Conservation (phyloP, 768 basidiomycete species). For the Macrocybe gigantea region DNA sequence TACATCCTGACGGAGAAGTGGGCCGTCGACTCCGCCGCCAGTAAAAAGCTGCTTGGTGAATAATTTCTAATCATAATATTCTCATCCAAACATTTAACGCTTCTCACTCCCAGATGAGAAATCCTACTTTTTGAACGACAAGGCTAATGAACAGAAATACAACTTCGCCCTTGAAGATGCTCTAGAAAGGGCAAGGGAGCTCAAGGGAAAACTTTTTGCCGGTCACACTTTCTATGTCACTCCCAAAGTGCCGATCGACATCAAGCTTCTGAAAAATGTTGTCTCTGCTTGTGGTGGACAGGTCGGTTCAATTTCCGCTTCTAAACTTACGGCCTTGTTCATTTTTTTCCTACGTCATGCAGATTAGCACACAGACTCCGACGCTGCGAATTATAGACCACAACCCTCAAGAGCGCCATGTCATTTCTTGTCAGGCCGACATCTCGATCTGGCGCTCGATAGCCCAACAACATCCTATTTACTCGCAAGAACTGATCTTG, state of each 20-base stretch:
- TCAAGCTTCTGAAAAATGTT: slow-evolving; percentile 62
- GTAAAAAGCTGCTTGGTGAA: slow-evolving; percentile 60
- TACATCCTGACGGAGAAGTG: slow-evolving; percentile 63
- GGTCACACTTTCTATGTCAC: slow-evolving; percentile 75
- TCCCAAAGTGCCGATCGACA: slow-evolving; percentile 51
- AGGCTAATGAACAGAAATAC: slow-evolving; percentile 59
- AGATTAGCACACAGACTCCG: slow-evolving; percentile 44
- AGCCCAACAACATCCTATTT: slow-evolving; percentile 45
- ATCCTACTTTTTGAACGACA: slow-evolving; percentile 55
- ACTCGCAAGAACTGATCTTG: slow-evolving; percentile 63
- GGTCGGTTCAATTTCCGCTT: slow-evolving; percentile 29
- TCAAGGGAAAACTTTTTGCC: slow-evolving; percentile 50
- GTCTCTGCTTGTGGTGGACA: slow-evolving; percentile 67
- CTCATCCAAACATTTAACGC: background rate
- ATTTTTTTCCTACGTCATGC: slow-evolving; percentile 2
- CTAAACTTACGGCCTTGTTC: background rate
- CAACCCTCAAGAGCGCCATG: slow-evolving; percentile 39
- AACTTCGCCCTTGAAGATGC: slow-evolving; percentile 58
- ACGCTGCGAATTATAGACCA: slow-evolving; percentile 50
- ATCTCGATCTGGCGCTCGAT: slow-evolving; percentile 62
- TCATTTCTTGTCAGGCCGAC: slow-evolving; percentile 67
- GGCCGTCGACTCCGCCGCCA: slow-evolving; percentile 54
- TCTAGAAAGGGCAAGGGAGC: slow-evolving; percentile 48
- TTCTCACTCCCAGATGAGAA: slow-evolving; percentile 46
- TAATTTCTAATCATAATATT: slow-evolving; percentile 8